Conservation (phyloP, 805 yeast species). For the Blastobotrys americana region DNA sequence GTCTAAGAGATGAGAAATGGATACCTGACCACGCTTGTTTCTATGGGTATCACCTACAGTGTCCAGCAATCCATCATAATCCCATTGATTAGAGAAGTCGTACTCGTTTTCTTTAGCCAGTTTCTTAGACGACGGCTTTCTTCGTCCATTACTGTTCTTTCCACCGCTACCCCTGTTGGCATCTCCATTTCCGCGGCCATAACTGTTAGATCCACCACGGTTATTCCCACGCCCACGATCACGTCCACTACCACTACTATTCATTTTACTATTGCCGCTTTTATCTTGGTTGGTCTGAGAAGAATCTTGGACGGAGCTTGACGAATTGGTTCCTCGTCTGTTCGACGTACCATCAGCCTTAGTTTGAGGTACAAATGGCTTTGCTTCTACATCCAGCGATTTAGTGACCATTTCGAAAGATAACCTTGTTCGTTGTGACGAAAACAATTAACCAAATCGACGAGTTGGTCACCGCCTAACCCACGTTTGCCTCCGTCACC, state of each 20-base stretch:
- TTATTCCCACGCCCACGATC: not conserved
- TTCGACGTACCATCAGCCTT: too few relatives aligned
- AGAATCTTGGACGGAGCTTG: too few relatives aligned
- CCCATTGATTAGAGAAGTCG: not conserved
- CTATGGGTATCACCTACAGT: not conserved
- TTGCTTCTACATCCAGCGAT: constrained; percentile 3
- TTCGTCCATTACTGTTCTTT: not conserved
- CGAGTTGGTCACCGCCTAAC: too few relatives aligned
- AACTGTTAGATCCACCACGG: constrained; percentile 1
- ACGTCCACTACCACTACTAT: not conserved
- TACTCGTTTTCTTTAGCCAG: not conserved
- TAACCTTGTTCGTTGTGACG: too few relatives aligned
- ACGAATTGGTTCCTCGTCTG: too few relatives aligned
- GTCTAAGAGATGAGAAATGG: constrained; percentile 17
- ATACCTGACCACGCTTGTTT: constrained; percentile 16
- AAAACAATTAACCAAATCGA: too few relatives aligned
- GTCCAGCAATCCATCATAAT: constrained; percentile 1
- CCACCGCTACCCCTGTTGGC: not conserved
- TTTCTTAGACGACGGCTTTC: not conserved
- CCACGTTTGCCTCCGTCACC: too few relatives aligned
- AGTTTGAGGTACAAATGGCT: constrained; percentile 9
- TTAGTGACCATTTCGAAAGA: constrained; percentile 2
- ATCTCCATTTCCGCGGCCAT: constrained; percentile 1
- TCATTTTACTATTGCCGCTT: too few relatives aligned
- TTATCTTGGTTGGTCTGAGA: too few relatives aligned